Evolutionary conservation across 2,329 filamentous ascomycete genomes (phyloP).

Genomic region (Claviceps sp.): DNA sequence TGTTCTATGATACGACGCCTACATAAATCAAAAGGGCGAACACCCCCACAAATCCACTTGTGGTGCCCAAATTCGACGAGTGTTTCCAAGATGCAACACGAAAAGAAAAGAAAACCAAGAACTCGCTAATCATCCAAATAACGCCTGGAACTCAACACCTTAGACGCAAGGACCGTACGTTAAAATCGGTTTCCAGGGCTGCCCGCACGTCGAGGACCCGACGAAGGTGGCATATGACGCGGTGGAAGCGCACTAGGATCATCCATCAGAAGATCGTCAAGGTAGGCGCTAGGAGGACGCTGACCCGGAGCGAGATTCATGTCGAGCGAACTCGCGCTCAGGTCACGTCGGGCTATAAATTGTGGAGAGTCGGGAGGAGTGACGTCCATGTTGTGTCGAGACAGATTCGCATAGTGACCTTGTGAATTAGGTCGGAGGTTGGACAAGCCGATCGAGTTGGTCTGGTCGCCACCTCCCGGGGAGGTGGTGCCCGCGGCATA

Average conservation of each 20-base stretch:
- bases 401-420: slow-evolving; percentile 27
- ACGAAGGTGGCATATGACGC: slow-evolving; percentile 20
- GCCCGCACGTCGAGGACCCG: slow-evolving; percentile 7
- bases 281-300: slow-evolving; percentile 73
- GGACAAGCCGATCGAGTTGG: slow-evolving; percentile 44
- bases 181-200: slow-evolving; percentile 16
- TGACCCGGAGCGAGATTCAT: slow-evolving; percentile 43
- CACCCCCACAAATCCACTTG: background rate
- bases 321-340: slow-evolving; percentile 54
- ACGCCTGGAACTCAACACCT: background rate
- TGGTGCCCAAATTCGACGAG: background rate
- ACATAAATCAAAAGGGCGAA: too few species aligned
- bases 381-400: slow-evolving; percentile 31
- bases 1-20: too few species aligned
- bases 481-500: slow-evolving; percentile 59
- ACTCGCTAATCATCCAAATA: background rate
- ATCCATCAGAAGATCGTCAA: slow-evolving; percentile 80
- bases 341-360: slow-evolving; percentile 33
- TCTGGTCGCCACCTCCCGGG: slow-evolving; percentile 28
- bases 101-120: background rate
- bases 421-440: slow-evolving; percentile 47
- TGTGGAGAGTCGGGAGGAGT: slow-evolving; percentile 55
- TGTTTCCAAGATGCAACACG: background rate
- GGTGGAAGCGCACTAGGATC: slow-evolving; percentile 43
- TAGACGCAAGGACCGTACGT: background rate